A percentile compares a stretch with the other conserved stretches of the same genome.
phyloP scores from a whole-genome alignment of 1,139 yeast species.

The Candida sp. region DNA sequence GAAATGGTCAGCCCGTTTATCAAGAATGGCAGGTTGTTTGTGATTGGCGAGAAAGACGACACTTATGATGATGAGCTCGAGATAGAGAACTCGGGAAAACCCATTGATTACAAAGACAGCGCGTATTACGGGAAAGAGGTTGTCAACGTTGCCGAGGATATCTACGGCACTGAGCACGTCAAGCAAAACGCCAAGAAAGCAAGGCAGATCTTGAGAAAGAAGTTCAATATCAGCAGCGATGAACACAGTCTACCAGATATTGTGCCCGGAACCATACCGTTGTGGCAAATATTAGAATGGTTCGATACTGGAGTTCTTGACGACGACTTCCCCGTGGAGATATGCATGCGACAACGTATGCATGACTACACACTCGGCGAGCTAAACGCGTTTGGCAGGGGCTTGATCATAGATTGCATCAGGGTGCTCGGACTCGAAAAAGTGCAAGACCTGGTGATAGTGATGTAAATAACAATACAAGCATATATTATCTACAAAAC shows the following conservation, averaged over 20 bases:
- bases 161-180: conserved; percentile 30
- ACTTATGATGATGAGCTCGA: conserved; percentile 17
- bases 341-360: conserved; percentile 18
- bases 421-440: conserved; percentile 43
- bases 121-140: conserved; percentile 14
- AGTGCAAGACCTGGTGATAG: conserved; percentile 24
- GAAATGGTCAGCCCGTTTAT: conserved; percentile 33
- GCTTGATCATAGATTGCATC: conserved; percentile 38
- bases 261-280: conserved; percentile 56
- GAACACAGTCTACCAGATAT: conserved; percentile 38
- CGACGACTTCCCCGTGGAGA: conserved; percentile 19
- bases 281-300: conserved; percentile 43
- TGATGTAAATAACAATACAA: conserved; percentile 4
- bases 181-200: conserved; percentile 24
- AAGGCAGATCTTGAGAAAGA: conserved; percentile 19
- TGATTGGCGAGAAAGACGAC: conserved; percentile 23
- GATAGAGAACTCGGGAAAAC: conserved; percentile 21
- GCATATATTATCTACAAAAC: not conserved
- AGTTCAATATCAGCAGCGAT: conserved; percentile 8
- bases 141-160: conserved; percentile 34
- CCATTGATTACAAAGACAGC: conserved; percentile 17
- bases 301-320: conserved; percentile 23
- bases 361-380: conserved; percentile 20
- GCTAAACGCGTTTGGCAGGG: conserved; percentile 24
- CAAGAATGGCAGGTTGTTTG: conserved; percentile 47